Percentiles rank a stretch among this genome's conserved stretches.
Conservation (phyloP, 257 asterid genomes). For the Knoxia roxburghii region DNA sequence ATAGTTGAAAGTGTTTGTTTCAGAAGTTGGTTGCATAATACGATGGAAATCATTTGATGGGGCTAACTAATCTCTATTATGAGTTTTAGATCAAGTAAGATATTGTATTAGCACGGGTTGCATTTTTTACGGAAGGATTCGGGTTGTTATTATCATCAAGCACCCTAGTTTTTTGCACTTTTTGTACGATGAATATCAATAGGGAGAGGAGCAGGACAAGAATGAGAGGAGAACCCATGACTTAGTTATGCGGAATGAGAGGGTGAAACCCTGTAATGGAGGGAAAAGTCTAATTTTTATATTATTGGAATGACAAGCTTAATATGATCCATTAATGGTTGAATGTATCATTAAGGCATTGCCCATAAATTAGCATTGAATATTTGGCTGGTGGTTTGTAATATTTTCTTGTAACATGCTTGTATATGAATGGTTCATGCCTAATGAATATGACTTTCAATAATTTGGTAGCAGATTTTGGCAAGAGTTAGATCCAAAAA, state of each 20-base stretch:
- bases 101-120: not conserved
- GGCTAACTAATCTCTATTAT: not conserved
- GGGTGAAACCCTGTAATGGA: not conserved
- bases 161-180: not conserved
- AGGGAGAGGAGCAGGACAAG: not conserved
- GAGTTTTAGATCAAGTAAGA: not conserved
- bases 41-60: not conserved
- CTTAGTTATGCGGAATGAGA: not conserved
- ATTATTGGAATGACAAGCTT: not conserved
- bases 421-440: not conserved
- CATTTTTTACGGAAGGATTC: not conserved
- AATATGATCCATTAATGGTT: not conserved
- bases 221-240: not conserved
- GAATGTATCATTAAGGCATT: not conserved
- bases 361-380: not conserved
- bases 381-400: not conserved
- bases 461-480: not conserved
- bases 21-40: not conserved
- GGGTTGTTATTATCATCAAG: not conserved
- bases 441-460: not conserved
- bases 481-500: not conserved
- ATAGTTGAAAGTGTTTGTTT: not conserved
- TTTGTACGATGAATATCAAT: not conserved
- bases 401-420: not conserved
- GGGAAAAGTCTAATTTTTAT: not conserved